phyloP scores from a whole-genome alignment of 805 yeast genomes.

The Priceomyces haplophilus region DNA sequence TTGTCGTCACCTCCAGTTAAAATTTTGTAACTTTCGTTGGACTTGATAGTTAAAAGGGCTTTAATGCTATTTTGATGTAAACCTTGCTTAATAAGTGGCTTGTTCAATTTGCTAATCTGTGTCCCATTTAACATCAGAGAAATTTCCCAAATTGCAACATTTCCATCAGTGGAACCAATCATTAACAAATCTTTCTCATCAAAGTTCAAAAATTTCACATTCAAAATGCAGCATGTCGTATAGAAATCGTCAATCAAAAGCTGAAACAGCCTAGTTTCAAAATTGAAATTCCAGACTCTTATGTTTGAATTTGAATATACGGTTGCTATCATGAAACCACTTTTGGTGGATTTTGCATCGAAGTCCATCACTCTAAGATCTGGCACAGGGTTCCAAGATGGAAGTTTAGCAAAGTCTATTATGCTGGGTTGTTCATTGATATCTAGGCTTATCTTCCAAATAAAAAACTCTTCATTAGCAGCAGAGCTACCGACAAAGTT shows the following conservation, averaged over 20 bases:
- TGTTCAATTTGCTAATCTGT: conserved; percentile 16
- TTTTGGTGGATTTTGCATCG: conserved; percentile 41
- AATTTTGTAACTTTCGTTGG: conserved; percentile 24
- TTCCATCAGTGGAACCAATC: conserved; percentile 83
- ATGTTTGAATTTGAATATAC: conserved; percentile 86
- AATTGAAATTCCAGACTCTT: conserved; percentile 57
- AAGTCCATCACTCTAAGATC: conserved; percentile 92
- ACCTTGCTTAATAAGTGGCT: conserved; percentile 39
- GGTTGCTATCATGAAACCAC: conserved; percentile 56
- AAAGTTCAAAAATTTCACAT: conserved; percentile 45
- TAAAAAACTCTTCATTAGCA: conserved; percentile 82
- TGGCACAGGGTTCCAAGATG: conserved; percentile 57
- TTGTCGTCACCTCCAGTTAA: conserved; percentile 95
- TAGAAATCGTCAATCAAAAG: conserved; percentile 51
- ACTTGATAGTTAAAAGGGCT: conserved; percentile 39
- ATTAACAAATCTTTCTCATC: conserved; percentile 36
- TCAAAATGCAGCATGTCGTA: conserved; percentile 73
- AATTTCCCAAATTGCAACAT: conserved; percentile 59
- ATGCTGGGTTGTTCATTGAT: conserved; percentile 35
- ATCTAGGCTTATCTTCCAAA: conserved; percentile 62
- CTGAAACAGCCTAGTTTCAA: conserved; percentile 34
- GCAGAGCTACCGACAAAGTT: conserved; percentile 51
- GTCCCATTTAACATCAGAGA: conserved; percentile 15
- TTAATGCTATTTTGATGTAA: conserved; percentile 88
- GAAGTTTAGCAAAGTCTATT: conserved; percentile 48